Base-by-base conservation (phyloP, 176 grass and related monocot species). In the Thinopyrum elongatum region DNA sequence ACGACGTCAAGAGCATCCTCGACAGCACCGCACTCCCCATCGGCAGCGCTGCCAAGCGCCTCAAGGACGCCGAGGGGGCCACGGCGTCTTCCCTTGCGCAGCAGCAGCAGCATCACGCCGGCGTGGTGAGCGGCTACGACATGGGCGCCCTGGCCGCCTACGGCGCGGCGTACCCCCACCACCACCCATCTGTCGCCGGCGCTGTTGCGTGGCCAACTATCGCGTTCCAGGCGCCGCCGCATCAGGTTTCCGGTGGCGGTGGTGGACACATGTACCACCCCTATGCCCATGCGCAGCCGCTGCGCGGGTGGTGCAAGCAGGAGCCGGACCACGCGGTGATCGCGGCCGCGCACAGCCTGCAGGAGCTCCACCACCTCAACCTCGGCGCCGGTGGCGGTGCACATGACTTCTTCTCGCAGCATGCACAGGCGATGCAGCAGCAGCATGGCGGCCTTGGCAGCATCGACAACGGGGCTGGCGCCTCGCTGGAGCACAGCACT, bases 1-100 rank as follows among this genome's bases (percentile, higher is more conserved):
- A 95, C 89, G 94, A 95, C 81, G 91, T 93, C n/a, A 95, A 93
- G 74, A 91, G 84, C 78, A 95, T 95, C 77, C 88, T 95, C 5
- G 91, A 95, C 17, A 93, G 91, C 91, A 91, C 78, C 66, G 83
- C 88, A 1, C 89, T 95, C 6, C 90, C 94, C 34, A 91, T 95
- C 31, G 94, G 94, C 59, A 82, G 78, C 65, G 84, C 90, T 8
- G 86, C 91, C 44, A 95, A 95, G 88, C 94, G 91, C 33, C 86
- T 95, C 67, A 95, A 93, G 86, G 94, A 95, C 8, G 85, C 80
- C 10, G 81, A 95, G 30, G 88, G 28, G 9, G 90, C 85, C 11
- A 76, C 86, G 1, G 74, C 83, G 16, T 57, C 59, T 2, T 51
- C 72, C 15, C 72, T 75, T 22, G 76, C 16, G 25, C 86, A 21